A percentile compares a stretch with the other conserved stretches of the same genome.
Conservation (phyloP, 371 early-diverging fungal species). For the Rhizopus arrhizus region DNA sequence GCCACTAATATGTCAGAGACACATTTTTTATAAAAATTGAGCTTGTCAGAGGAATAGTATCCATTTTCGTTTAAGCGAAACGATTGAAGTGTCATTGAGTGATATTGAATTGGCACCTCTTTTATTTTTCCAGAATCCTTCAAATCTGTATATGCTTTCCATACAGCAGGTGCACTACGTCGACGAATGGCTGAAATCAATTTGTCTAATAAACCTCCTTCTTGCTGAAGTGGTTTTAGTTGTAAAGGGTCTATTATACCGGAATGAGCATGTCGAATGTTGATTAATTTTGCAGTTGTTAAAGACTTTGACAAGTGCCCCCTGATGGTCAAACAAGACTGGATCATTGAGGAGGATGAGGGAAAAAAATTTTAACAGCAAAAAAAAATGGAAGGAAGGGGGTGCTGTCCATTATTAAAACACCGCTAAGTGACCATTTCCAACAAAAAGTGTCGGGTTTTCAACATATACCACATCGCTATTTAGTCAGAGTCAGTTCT, state of each 20-base stretch:
- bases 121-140: conserved; percentile 24
- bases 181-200: conserved; percentile 38
- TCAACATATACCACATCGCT: not conserved
- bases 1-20: conserved; percentile 30
- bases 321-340: not conserved
- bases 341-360: not conserved
- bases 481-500: too few species aligned
- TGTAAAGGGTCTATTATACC: conserved; percentile 8
- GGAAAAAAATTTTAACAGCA: not conserved
- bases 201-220: conserved; percentile 8
- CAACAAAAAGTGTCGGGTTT: not conserved
- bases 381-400: not conserved
- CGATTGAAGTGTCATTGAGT: conserved; percentile 42
- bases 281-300: not conserved
- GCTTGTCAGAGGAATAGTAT: conserved; percentile 29
- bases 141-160: conserved; percentile 42
- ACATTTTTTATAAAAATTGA: conserved; percentile 33
- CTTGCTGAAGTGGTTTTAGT: not conserved
- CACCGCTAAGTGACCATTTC: not conserved
- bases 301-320: not conserved
- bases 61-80: conserved; percentile 32
- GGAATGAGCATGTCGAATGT: conserved; percentile 6
- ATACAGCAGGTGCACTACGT: conserved; percentile 36
- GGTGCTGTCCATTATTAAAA: conserved; percentile 1
- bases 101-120: conserved; percentile 30